Base-by-base conservation (phyloP, 2,329 filamentous ascomycete genomes). In the Fusarium sp. region DNA sequence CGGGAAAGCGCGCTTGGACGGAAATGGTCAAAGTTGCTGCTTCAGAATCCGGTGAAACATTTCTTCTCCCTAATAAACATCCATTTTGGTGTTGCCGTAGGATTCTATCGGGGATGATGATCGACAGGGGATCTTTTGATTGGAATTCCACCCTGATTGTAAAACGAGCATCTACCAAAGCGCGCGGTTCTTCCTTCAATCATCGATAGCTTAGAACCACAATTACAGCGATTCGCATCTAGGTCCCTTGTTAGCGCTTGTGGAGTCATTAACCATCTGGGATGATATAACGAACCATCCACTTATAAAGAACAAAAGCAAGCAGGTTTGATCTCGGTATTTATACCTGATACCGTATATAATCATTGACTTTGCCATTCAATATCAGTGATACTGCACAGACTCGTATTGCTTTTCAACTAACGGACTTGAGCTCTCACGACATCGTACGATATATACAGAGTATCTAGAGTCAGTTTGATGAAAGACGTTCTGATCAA, bases 41-140 rank as follows among this genome's bases (percentile, higher is more conserved):
- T 70, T 70, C 66, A 70, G 55, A 55, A 62, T 70, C 63, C 47
- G 66, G 66, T 58, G 59, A 60, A 63, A 44, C 42, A 25, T 30
- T 67, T 61, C 43, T 62, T 27, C 44, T 30, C 34, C 18, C 34
- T 38, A 38, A 38, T 38, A 38, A 38, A 38, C 34, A 38, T 38
- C 18, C 34, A n/a, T 38, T n/a, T 38, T 38, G 34, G 34, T 38
- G 34, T 38, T 38, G 34, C 18, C 34, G 34, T 12, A 38, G 34
- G 34, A 38, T 49, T 49, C 70, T 22, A 34, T 57, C 42, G 38
- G 16, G 66, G 52, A 38, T 38, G 42, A 43, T 59, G 72, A 73
- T 74, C 70, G 67, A 44, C 72, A 74, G 64, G 64, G 66, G 68
- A 45, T 49, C 34, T 57, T 15, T 54, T 47, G 29, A 45, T 44